A percentile compares a stretch with the other conserved stretches of the same genome.
Evolutionary conservation across 345 rosid genomes (phyloP).

Genomic region (Sisymbrium altissimum): DNA sequence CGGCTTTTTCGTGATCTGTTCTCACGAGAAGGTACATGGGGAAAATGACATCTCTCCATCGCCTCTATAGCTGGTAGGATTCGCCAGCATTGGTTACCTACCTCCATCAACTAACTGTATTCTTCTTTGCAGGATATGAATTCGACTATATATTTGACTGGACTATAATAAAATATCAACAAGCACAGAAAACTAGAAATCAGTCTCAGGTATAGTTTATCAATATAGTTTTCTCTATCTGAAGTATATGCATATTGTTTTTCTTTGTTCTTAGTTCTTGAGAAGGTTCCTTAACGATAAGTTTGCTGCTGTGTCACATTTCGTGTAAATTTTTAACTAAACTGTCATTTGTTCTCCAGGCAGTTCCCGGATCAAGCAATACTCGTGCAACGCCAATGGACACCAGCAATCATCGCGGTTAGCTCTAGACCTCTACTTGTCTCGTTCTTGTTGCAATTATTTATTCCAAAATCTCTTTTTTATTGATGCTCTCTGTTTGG

Average conservation of each 20-base stretch:
- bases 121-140: slow-evolving; percentile 58
- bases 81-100: background rate
- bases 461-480: slow-evolving; percentile 2
- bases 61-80: background rate
- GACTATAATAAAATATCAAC: slow-evolving; percentile 91
- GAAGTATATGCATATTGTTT: background rate
- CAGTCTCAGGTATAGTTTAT: slow-evolving; percentile 45
- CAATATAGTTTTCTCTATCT: background rate
- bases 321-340: slow-evolving; percentile 3
- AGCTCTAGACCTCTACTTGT: slow-evolving; percentile 34
- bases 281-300: background rate
- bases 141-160: slow-evolving; percentile 90
- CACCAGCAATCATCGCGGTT: slow-evolving; percentile 63
- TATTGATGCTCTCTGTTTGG: slow-evolving; percentile 19
- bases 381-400: slow-evolving; percentile 51
- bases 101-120: background rate
- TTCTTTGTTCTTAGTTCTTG: background rate
- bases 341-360: slow-evolving; percentile 41
- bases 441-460: background rate
- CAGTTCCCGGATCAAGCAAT: slow-evolving; percentile 63
- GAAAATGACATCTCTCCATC: background rate
- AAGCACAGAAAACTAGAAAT: slow-evolving; percentile 62
- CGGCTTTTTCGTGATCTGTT: slow-evolving; percentile 79
- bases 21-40: slow-evolving; percentile 67
- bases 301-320: background rate